Conservation (phyloP, 352 stramenopile species). For the Elongisporangium prolatum region DNA sequence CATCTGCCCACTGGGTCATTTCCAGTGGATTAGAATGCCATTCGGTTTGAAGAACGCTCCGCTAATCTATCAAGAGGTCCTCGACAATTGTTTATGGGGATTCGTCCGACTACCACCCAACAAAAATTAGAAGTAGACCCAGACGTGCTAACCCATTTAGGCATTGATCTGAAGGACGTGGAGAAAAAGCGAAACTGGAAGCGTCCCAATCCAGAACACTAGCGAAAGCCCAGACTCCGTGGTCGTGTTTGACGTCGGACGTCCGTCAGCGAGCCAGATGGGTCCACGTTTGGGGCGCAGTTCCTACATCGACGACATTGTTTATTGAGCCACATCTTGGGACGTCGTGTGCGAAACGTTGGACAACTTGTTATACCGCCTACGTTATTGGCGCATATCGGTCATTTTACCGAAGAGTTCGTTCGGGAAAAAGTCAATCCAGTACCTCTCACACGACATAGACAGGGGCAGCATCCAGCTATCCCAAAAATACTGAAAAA, state of each 20-base stretch:
- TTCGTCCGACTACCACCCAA: slow-evolving; percentile 3
- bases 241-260: slow-evolving; percentile 8
- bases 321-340: slow-evolving; percentile 7
- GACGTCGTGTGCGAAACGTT: slow-evolving; percentile 4
- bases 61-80: slow-evolving; percentile 5
- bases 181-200: neutral
- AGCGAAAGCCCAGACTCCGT: slow-evolving; percentile 1
- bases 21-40: slow-evolving; percentile 18
- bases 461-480: slow-evolving; percentile 5
- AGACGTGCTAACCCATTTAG: slow-evolving; percentile 1
- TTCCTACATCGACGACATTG: slow-evolving; percentile 20
- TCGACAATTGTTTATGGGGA: slow-evolving; percentile 14
- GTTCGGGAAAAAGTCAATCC: slow-evolving; percentile 6
- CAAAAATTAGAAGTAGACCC: neutral
- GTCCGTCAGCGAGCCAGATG: slow-evolving; percentile 6
- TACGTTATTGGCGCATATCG: slow-evolving; percentile 14
- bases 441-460: slow-evolving; percentile 15
- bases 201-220: neutral
- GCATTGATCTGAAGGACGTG: neutral
- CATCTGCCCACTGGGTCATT: slow-evolving; percentile 18
- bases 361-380: slow-evolving; percentile 5
- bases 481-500: slow-evolving; percentile 8
- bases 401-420: slow-evolving; percentile 20
- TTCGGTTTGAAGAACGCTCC: slow-evolving; percentile 20
- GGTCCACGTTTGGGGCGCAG: slow-evolving; percentile 7